These are phyloP conservation scores for Talinum fruticosum DNA, from an alignment of 148 eudicot genomes.

Conservation along the genomic window DNA sequence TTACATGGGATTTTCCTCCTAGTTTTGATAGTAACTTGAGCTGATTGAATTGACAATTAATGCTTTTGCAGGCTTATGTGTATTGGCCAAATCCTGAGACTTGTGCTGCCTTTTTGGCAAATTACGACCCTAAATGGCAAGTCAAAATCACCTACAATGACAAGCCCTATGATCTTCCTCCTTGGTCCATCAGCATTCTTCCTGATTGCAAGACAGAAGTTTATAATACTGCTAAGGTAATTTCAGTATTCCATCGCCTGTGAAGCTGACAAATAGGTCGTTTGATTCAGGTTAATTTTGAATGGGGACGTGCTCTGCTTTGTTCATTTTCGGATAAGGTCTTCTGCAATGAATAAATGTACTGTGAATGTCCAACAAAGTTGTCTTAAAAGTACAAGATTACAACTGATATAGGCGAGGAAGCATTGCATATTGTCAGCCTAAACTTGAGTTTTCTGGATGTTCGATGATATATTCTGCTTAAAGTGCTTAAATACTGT, in stretches of 20 bases:
- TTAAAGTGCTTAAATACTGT: too few relatives aligned
- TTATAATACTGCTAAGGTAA: slow-evolving; percentile 86
- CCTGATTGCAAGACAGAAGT: slow-evolving; percentile 80
- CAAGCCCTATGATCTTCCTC: slow-evolving; percentile 57
- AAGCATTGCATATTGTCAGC: too few relatives aligned
- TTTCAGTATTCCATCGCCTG: not conserved
- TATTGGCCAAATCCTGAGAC: slow-evolving; percentile 50
- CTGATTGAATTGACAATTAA: not conserved
- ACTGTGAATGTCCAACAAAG: too few relatives aligned
- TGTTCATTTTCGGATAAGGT: too few relatives aligned
- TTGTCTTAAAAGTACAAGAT: too few relatives aligned
- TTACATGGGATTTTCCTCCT: too few relatives aligned
- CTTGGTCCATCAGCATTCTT: slow-evolving; percentile 96
- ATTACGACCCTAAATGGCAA: slow-evolving; percentile 52
- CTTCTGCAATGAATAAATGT: too few relatives aligned
- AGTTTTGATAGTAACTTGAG: too few relatives aligned
- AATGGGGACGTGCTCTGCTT: too few relatives aligned
- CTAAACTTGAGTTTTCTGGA: too few relatives aligned
- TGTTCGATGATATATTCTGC: too few relatives aligned
- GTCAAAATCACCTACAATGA: slow-evolving; percentile 54
- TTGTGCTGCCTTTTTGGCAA: slow-evolving; percentile 89
- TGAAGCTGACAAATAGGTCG: not conserved
- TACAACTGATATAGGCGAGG: too few relatives aligned
- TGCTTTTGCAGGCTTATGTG: slow-evolving; percentile 51
- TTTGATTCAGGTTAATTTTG: not conserved